phyloP scores from a whole-genome alignment of 352 stramenopile genomes.

The Phytopythium aichiense region DNA sequence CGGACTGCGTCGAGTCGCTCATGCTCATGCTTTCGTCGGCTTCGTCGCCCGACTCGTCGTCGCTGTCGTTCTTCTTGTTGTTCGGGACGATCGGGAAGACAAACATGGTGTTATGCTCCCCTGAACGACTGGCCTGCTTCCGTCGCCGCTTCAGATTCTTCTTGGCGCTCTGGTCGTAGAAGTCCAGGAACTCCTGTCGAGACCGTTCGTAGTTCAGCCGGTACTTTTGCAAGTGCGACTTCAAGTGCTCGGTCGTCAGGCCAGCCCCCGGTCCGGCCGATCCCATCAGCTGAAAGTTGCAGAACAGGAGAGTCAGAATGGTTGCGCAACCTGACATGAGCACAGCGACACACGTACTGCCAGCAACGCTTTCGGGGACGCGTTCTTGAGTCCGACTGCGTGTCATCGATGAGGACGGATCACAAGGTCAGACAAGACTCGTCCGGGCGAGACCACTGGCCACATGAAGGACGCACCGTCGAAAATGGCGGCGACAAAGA shows the following conservation, averaged over 20 bases:
- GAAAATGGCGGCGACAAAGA: slow-evolving; percentile 87
- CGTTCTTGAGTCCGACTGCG: slow-evolving; percentile 83
- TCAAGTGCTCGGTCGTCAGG: slow-evolving; percentile 84
- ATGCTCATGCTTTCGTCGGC: slow-evolving; percentile 18
- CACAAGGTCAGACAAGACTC: background rate
- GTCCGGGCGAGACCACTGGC: no score
- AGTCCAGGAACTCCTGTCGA: slow-evolving; percentile 80
- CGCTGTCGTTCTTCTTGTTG: slow-evolving; percentile 33
- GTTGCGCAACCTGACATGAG: background rate
- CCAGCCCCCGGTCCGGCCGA: slow-evolving; percentile 42
- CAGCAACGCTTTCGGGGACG: slow-evolving; percentile 78
- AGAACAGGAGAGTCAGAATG: slow-evolving; percentile 10
- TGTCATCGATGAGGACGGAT: background rate
- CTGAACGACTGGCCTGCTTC: slow-evolving; percentile 28
- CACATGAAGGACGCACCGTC: slow-evolving; percentile 40
- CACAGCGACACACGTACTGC: slow-evolving; percentile 27
- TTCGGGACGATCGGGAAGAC: slow-evolving; percentile 72
- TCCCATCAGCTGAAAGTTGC: slow-evolving; percentile 60
- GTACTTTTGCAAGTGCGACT: slow-evolving; percentile 89
- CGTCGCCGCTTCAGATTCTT: slow-evolving; percentile 53
- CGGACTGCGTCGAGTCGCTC: slow-evolving; percentile 9
- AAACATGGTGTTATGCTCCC: slow-evolving; percentile 69
- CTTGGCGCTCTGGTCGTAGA: slow-evolving; percentile 76
- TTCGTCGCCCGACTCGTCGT: slow-evolving; percentile 36
- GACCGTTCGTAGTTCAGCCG: slow-evolving; percentile 86